A percentile compares a stretch with the other conserved stretches of the same genome.
Conservation (phyloP, 495 filamentous ascomycete species). For the Polyplosphaeria fusca region DNA sequence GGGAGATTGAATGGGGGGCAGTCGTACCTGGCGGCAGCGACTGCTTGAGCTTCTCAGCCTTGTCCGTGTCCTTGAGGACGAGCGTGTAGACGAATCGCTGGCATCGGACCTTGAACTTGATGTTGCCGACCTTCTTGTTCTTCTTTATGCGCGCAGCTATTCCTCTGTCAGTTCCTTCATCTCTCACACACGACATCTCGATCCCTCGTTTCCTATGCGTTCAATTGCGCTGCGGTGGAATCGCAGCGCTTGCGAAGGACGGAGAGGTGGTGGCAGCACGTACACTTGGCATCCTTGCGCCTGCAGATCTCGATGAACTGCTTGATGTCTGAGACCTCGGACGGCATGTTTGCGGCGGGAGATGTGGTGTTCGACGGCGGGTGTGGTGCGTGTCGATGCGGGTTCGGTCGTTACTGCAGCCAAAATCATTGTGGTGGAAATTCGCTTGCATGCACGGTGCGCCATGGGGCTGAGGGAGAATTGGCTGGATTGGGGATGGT, state of each 20-base stretch:
- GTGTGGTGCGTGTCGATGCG: not conserved
- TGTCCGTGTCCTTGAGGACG: slow-evolving; percentile 91
- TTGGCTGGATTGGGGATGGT: slow-evolving; percentile 4
- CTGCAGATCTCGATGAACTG: slow-evolving; percentile 99
- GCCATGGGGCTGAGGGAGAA: slow-evolving; percentile 1
- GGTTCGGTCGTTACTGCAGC: not conserved
- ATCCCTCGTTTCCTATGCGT: too few species aligned
- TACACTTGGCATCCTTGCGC: slow-evolving; percentile 95
- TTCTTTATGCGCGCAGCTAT: slow-evolving; percentile 96
- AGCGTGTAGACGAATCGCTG: slow-evolving; percentile 91
- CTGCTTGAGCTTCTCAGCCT: slow-evolving; percentile 99
- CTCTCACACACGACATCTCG: not conserved
- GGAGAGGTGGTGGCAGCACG: slow-evolving; percentile 22
- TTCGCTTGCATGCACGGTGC: slow-evolving; percentile 29
- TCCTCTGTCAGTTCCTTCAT: not conserved
- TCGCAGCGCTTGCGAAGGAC: slow-evolving; percentile 2
- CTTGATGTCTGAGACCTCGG: slow-evolving; percentile 99
- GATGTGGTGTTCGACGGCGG: slow-evolving; percentile 2
- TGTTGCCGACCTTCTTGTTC: slow-evolving; percentile 77
- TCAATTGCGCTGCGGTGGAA: too few species aligned
- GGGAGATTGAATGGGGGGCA: slow-evolving; percentile 16
- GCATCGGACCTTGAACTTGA: slow-evolving; percentile 99
- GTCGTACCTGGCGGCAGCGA: slow-evolving; percentile 87
- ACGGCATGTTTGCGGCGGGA: slow-evolving; percentile 70
- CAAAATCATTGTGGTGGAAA: slow-evolving; percentile 14